phyloP scores from a whole-genome alignment of 768 basidiomycete species.

The Mycena haematopus region DNA sequence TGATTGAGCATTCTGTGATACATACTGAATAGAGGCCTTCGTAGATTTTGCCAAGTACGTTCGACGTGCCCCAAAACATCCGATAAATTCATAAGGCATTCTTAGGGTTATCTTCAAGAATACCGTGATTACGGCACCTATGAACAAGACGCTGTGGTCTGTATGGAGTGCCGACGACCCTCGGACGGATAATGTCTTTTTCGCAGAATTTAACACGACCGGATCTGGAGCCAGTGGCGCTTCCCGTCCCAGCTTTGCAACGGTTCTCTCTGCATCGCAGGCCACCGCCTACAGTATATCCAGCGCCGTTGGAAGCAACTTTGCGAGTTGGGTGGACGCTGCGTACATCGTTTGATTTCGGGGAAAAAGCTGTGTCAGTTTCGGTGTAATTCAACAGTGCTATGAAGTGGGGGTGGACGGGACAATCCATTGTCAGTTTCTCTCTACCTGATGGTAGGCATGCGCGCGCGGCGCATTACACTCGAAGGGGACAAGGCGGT shows the following conservation, averaged over 20 bases:
- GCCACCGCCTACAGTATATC: conserved; percentile 48
- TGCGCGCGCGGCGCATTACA: no score
- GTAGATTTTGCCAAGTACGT: conserved; percentile 51
- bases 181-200: conserved; percentile 50
- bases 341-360: conserved; percentile 41
- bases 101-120: conserved; percentile 56
- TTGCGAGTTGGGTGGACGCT: conserved; percentile 52
- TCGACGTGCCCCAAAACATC: neutral
- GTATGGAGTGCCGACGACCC: conserved; percentile 47
- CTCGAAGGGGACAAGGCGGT: no score
- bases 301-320: conserved; percentile 54
- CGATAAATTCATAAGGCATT: neutral
- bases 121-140: conserved; percentile 46
- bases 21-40: neutral
- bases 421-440: no score
- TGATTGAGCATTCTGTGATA: neutral
- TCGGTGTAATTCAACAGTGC: no score
- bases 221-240: conserved; percentile 46
- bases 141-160: conserved; percentile 54
- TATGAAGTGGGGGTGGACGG: no score
- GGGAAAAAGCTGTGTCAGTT: no score
- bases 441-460: no score
- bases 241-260: conserved; percentile 48
- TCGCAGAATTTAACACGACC: conserved; percentile 53
- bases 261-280: conserved; percentile 43